These are phyloP conservation scores for Penicillium cataractarum DNA, from an alignment of 495 filamentous ascomycete genomes.

Conservation along the genomic window DNA sequence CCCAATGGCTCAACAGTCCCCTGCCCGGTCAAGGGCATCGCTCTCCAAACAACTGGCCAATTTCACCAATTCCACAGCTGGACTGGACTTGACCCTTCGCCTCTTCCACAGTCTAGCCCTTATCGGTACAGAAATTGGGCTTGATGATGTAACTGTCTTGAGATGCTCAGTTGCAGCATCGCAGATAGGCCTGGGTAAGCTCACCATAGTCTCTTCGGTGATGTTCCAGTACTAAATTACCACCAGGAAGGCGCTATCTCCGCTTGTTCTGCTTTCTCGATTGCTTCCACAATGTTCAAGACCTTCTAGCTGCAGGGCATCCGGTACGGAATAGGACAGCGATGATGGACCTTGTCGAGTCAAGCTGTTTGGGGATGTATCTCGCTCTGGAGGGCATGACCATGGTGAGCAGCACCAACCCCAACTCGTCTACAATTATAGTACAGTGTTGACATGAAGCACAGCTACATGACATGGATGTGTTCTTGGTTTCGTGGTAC, in stretches of 20 bases:
- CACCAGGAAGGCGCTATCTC: conserved; percentile 19
- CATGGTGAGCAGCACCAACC: conserved; percentile 10
- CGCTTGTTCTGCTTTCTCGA: conserved; percentile 23
- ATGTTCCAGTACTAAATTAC: background rate
- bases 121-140: conserved; percentile 8
- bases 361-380: conserved; percentile 20
- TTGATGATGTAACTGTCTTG: conserved; percentile 9
- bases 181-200: conserved; percentile 19
- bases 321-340: background rate
- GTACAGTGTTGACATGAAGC: conserved; percentile 4
- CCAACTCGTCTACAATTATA: background rate
- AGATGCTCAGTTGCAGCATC: conserved; percentile 22
- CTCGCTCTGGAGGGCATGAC: conserved; percentile 18
- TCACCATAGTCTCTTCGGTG: background rate
- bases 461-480: conserved; percentile 23
- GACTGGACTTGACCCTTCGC: conserved; percentile 23
- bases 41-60: conserved; percentile 21
- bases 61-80: conserved; percentile 23
- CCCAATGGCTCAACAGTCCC: conserved; percentile 15
- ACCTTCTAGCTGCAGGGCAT: conserved; percentile 6
- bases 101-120: conserved; percentile 16
- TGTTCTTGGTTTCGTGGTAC: conserved; percentile 21
- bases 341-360: conserved; percentile 16
- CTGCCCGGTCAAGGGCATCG: conserved; percentile 1
- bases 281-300: conserved; percentile 17